Evolutionary conservation across 495 filamentous ascomycete species (phyloP).

Genomic region (Rhypophila decipiens): DNA sequence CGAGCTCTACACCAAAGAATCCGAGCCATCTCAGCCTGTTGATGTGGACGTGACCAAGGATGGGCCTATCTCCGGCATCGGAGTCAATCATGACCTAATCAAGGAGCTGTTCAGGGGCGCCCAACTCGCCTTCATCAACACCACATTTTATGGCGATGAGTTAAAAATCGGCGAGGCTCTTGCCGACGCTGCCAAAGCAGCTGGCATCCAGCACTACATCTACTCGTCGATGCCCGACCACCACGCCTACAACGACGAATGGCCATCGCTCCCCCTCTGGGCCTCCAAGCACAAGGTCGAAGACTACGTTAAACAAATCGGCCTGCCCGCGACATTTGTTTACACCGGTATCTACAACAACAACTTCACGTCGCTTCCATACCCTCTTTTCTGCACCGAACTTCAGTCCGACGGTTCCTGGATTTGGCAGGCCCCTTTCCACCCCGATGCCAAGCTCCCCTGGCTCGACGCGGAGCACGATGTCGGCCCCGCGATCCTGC

Average conservation of each 20-base stretch:
- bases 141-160: conserved; percentile 95
- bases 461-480: conserved; percentile 98
- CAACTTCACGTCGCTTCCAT: conserved; percentile 91
- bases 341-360: conserved; percentile 99
- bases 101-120: conserved; percentile 72
- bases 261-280: conserved; percentile 85
- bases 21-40: conserved; percentile 26
- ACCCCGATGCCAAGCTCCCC: conserved; percentile 79
- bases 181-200: conserved; percentile 82
- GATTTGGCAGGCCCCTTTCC: conserved; percentile 90
- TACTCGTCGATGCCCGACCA: conserved; percentile 98
- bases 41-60: conserved; percentile 38
- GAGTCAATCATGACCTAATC: conserved; percentile 58
- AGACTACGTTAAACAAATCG: conserved; percentile 79
- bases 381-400: conserved; percentile 92
- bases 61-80: conserved; percentile 39
- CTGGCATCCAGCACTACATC: conserved; percentile 82
- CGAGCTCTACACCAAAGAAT: conserved; percentile 61
- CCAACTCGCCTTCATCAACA: conserved; percentile 93
- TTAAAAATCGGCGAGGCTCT: conserved; percentile 77
- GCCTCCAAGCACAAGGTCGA: conserved; percentile 85
- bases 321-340: conserved; percentile 81
- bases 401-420: conserved; percentile 76
- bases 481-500: conserved; percentile 86
- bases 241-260: conserved; percentile 56